Conservation (phyloP, 2,329 filamentous ascomycete genomes). For the Botrytis squamosa region DNA sequence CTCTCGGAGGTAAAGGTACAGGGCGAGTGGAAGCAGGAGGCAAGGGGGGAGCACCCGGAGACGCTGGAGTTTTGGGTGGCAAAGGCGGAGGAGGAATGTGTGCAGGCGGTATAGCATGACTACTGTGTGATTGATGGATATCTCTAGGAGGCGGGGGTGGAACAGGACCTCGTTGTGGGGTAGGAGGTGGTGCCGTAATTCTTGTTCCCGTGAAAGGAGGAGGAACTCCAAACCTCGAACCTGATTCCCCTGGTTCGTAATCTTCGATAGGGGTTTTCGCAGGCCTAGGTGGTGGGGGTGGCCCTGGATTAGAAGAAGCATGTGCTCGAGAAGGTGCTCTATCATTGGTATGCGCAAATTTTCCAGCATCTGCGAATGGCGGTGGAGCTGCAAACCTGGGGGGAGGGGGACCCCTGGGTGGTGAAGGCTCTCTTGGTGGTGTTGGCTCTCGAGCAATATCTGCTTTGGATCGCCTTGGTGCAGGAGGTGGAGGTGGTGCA, state of each 20-base stretch:
- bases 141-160: conserved; percentile 63
- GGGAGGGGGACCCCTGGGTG: conserved; percentile 58
- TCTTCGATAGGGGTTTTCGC: conserved; percentile 72
- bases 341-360: conserved; percentile 62
- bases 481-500: conserved; percentile 53
- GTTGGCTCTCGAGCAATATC: conserved; percentile 50
- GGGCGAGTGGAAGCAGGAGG: conserved; percentile 53
- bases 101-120: conserved; percentile 42
- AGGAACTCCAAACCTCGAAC: conserved; percentile 70
- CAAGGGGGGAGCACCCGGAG: conserved; percentile 47
- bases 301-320: conserved; percentile 55
- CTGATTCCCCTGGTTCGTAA: conserved; percentile 47
- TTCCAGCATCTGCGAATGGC: conserved; percentile 85
- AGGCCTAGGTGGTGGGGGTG: conserved; percentile 66
- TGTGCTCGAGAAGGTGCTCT: conserved; percentile 47
- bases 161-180: conserved; percentile 67
- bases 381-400: conserved; percentile 81
- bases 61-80: conserved; percentile 47
- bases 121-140: conserved; percentile 51
- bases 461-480: conserved; percentile 58
- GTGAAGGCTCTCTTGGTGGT: conserved; percentile 70
- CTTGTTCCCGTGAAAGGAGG: conserved; percentile 72
- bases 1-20: conserved; percentile 34
- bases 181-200: conserved; percentile 67
- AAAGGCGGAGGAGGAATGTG: conserved; percentile 42